Conservation (phyloP, 371 early-diverging fungal genomes). For the Fennellomyces sp. region DNA sequence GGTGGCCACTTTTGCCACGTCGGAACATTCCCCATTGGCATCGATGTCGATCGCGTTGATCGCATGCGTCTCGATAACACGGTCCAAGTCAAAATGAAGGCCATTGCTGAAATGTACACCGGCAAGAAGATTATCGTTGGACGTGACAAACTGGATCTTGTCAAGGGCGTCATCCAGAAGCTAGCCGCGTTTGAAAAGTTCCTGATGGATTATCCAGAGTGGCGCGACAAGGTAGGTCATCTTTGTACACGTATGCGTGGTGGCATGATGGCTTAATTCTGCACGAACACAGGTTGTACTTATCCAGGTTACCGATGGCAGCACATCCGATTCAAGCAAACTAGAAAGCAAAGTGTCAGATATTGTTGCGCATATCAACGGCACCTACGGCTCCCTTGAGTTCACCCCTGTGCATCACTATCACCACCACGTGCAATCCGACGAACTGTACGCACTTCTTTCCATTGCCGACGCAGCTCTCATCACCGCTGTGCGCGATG, state of each 20-base stretch:
- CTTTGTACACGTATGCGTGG: not conserved
- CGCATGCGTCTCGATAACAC: slow-evolving; percentile 32
- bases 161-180: slow-evolving; percentile 98
- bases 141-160: slow-evolving; percentile 97
- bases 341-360: slow-evolving; percentile 88
- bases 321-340: slow-evolving; percentile 54
- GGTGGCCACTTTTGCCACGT: slow-evolving; percentile 78
- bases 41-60: slow-evolving; percentile 74
- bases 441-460: slow-evolving; percentile 96
- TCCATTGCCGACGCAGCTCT: slow-evolving; percentile 93
- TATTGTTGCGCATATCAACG: slow-evolving; percentile 92
- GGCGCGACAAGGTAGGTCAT: slow-evolving; percentile 68
- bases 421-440: slow-evolving; percentile 91
- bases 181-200: slow-evolving; percentile 95
- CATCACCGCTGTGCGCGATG: slow-evolving; percentile 97
- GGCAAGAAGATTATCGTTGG: slow-evolving; percentile 97
- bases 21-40: slow-evolving; percentile 97
- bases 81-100: slow-evolving; percentile 72
- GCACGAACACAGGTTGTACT: slow-evolving; percentile 92
- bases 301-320: slow-evolving; percentile 78
- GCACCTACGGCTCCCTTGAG: slow-evolving; percentile 92
- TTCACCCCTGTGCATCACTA: slow-evolving; percentile 95
- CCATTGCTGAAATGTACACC: slow-evolving; percentile 83
- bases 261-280: too few species aligned
- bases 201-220: slow-evolving; percentile 87